Base-by-base conservation (phyloP, 495 filamentous ascomycete genomes). In the Podospora pseudopauciseta region DNA sequence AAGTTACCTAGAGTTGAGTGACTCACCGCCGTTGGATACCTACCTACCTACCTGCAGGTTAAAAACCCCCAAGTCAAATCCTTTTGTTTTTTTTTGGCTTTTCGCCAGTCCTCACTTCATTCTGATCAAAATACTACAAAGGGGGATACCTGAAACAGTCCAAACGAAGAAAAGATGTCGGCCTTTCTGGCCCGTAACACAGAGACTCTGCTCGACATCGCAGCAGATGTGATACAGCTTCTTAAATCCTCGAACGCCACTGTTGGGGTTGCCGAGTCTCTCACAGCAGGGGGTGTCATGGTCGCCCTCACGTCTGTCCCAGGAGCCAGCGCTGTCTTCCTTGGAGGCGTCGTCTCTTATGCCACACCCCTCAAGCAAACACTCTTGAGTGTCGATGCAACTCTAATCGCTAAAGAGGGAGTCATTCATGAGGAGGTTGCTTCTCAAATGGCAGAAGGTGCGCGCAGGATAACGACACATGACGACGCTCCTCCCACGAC, bases 261-360 rank as follows among this genome's bases (percentile, higher is more conserved):
- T 9, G 27, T 78, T 62, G 70, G 60, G 64, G 71, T 74, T 1
- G 76, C 74, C 55, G 76, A 78, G 67, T 78, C 76, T 16, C 71
- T 78, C 53, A 78, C 76, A 4, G 76, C 68, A 0, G 76, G 76
- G 59, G 59, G 32, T 23, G 57, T 78, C 65, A 76, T 76, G 74
- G 67, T 70, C 19, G 67, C 70, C 11, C 59, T 78, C 26, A 72
- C 74, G 13, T 71, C 73, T 4, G 73, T 74, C 19, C 71, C 74
- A 18, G 76, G 74, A n/a, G 71, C 71, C 20, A 73, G 71, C 63
- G 65, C 68, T 54, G 72, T 57, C 49, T 74, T 78, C 63, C 76
- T 74, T 60, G 76, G 74, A 61, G 76, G 76, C 34, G 62, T 76
- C n/a, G 74, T 78, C 57, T 70, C 75, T 4, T 78, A 78, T 60